Evolutionary conservation across 2,329 filamentous ascomycete genomes (phyloP).

Genomic region (Parasarocladium wereldwijsianum): DNA sequence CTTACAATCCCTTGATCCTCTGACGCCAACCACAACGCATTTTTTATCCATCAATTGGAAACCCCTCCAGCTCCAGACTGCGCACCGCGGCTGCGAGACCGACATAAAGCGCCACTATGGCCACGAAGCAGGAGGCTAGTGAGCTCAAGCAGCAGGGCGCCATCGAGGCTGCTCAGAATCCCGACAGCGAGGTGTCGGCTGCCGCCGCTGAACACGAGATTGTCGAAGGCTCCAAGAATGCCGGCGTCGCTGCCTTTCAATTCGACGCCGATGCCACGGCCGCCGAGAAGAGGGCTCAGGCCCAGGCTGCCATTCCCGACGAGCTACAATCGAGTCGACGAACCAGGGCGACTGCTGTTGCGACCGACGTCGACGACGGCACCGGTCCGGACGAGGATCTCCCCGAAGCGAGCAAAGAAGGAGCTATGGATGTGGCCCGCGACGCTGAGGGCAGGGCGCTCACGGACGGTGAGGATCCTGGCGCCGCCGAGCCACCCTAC

Average conservation of each 20-base stretch:
- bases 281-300: slow-evolving; percentile 73
- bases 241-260: slow-evolving; percentile 64
- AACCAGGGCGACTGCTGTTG: slow-evolving; percentile 52
- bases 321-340: slow-evolving; percentile 20
- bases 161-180: slow-evolving; percentile 61
- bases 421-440: slow-evolving; percentile 41
- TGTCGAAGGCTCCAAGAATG: slow-evolving; percentile 62
- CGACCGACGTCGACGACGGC: slow-evolving; percentile 67
- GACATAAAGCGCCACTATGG: slow-evolving; percentile 8
- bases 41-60: slow-evolving; percentile 10
- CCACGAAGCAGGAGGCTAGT: slow-evolving; percentile 19
- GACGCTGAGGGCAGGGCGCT: slow-evolving; percentile 32
- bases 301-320: slow-evolving; percentile 41
- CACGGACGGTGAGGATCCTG: slow-evolving; percentile 33
- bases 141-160: slow-evolving; percentile 76
- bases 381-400: slow-evolving; percentile 59
- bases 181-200: slow-evolving; percentile 50
- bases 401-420: slow-evolving; percentile 57
- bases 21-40: slow-evolving; percentile 3
- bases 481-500: slow-evolving; percentile 32
- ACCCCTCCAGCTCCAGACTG: too few relatives aligned
- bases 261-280: slow-evolving; percentile 78
- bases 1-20: too few relatives aligned
- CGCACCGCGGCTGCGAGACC: too few relatives aligned
- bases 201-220: slow-evolving; percentile 60